Evolutionary conservation across 2,329 filamentous ascomycete genomes (phyloP).

Genomic region (Westerdykella sp.): DNA sequence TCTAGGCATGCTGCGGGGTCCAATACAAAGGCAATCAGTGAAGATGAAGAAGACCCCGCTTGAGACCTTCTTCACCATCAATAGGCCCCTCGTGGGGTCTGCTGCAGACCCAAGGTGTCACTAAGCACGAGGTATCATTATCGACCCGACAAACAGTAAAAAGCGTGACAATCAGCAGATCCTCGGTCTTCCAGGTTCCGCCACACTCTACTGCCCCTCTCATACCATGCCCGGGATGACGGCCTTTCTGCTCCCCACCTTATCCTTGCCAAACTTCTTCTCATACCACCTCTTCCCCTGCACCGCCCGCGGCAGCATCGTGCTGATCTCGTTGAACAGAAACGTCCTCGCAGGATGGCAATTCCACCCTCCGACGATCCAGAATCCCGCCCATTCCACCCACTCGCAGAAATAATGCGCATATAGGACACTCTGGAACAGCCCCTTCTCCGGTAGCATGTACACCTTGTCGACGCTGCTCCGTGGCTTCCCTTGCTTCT

Average conservation of each 20-base stretch:
- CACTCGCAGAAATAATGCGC: constrained; percentile 97
- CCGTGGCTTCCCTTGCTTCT: constrained; percentile 41
- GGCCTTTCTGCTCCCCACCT: constrained; percentile 67
- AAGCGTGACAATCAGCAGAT: too few relatives aligned
- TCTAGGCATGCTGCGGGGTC: too few relatives aligned
- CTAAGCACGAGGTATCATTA: too few relatives aligned
- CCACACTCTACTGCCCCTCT: background rate
- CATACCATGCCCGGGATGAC: constrained; percentile 57
- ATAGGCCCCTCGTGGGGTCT: too few relatives aligned
- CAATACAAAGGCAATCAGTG: too few relatives aligned
- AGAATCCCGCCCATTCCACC: constrained; percentile 92
- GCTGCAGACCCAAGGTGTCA: too few relatives aligned
- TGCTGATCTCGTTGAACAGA: constrained; percentile 76
- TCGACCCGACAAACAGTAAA: too few relatives aligned
- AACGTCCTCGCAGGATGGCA: constrained; percentile 76
- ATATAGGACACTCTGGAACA: constrained; percentile 78
- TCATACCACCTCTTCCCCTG: constrained; percentile 81
- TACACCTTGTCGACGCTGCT: constrained; percentile 72
- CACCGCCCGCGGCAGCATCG: constrained; percentile 83
- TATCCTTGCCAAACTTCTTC: constrained; percentile 78
- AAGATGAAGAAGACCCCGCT: too few relatives aligned
- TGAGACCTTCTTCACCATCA: too few relatives aligned
- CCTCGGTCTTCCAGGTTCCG: too few relatives aligned
- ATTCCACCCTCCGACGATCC: constrained; percentile 60
- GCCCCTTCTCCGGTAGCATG: constrained; percentile 72